phyloP scores from a whole-genome alignment of 768 basidiomycete species.

The Russula ochroleuca region DNA sequence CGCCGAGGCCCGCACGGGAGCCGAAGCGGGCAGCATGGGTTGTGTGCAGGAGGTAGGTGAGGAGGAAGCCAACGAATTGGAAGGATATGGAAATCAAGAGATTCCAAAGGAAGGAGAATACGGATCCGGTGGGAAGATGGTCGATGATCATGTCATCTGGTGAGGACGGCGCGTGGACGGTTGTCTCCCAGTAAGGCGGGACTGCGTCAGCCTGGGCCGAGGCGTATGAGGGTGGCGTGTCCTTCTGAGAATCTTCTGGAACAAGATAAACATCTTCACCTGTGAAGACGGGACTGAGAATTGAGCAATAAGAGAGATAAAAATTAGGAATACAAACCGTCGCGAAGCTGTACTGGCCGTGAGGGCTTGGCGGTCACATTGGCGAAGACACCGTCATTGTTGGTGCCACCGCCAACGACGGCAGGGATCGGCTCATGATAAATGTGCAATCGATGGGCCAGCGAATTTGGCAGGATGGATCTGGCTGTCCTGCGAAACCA shows the following conservation, averaged over 20 bases:
- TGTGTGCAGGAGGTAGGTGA: slow-evolving; percentile 91
- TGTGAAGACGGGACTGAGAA: slow-evolving; percentile 30
- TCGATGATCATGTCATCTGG: slow-evolving; percentile 85
- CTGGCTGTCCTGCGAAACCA: slow-evolving; percentile 58
- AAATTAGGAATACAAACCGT: slow-evolving; percentile 43
- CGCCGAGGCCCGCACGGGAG: slow-evolving; percentile 90
- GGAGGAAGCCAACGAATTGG: slow-evolving; percentile 91
- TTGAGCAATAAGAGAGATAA: slow-evolving; percentile 20
- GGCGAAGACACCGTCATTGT: slow-evolving; percentile 90
- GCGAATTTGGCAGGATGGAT: slow-evolving; percentile 51
- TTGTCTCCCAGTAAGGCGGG: slow-evolving; percentile 97
- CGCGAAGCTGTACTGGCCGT: slow-evolving; percentile 51
- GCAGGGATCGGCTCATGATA: slow-evolving; percentile 39
- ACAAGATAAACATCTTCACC: slow-evolving; percentile 70
- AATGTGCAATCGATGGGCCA: slow-evolving; percentile 46
- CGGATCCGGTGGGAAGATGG: slow-evolving; percentile 71
- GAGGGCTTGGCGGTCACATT: slow-evolving; percentile 90
- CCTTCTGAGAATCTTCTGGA: slow-evolving; percentile 78
- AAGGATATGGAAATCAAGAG: slow-evolving; percentile 91
- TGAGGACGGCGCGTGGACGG: slow-evolving; percentile 82
- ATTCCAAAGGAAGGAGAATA: slow-evolving; percentile 91
- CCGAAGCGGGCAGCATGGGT: slow-evolving; percentile 93
- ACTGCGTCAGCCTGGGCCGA: slow-evolving; percentile 92
- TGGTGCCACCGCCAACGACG: slow-evolving; percentile 57
- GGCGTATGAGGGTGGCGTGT: slow-evolving; percentile 89